Evolutionary conservation across 257 asterid genomes (phyloP), one percentile per base, ranked within the genome.

Genomic region (Leonotis leonurus): DNA sequence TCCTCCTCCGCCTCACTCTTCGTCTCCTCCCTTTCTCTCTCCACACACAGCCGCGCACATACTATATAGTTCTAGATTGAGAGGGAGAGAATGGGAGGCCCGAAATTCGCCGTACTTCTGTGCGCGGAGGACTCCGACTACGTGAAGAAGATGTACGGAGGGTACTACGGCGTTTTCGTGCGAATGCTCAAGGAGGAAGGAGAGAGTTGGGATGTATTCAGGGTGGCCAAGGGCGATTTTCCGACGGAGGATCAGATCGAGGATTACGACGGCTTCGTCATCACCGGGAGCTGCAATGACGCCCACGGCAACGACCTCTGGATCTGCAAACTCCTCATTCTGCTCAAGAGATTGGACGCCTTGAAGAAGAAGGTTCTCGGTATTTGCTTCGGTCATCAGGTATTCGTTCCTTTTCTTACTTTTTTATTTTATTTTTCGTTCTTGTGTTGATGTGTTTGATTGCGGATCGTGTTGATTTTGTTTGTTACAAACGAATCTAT

Each of bases 361-460:
- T 60, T 83, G 88, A 78, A 90, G 53, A 90, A 83, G 78, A 88
- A 76, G 48, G 65, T 90, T 26, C 85, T 90, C 37, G 98, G 98
- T 57, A 75, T 88, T 62, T 90, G 96, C 79, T 90, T 90, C 52
- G 98, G 96, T 7, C 95, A 85, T 68, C 98, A 90, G 95, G 96
- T 87, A 56, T 3, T 24, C 29, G 0, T 17, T 8, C 39, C 6
- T 1, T 26, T 6, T 43, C 7, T 3, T 30, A 8, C 16, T 11
- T 29, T 48, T 2, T 13, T 3, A 20, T 43, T 14, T 6, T 37
- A 7, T 57, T 22, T 6, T 33, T 33, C 33, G 33, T 6, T 33
- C 9, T 33, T 2, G 8, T n/a, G n/a, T n/a, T n/a, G n/a, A n/a
- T n/a, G n/a, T n/a, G n/a, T n/a, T 14, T 56, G 30, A 44, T 33